Conservation (phyloP, 192 early-diverging fungal species). For the Coemansia sp. region DNA sequence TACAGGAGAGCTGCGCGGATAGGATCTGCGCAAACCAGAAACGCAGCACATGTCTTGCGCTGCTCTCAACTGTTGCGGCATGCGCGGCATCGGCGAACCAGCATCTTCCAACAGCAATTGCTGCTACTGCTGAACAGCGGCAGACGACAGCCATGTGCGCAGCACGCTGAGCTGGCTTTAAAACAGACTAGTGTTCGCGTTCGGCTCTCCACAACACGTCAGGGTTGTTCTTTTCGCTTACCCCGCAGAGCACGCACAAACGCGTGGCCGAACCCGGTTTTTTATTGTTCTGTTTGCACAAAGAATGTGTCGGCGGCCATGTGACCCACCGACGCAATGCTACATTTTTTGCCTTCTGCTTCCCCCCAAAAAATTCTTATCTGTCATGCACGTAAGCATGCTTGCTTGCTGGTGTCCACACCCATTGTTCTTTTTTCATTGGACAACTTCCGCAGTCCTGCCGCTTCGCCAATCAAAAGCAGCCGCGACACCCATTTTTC, state of each 20-base stretch:
- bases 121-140: no score
- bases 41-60: background rate
- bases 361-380: no score
- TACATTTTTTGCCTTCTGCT: background rate
- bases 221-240: background rate
- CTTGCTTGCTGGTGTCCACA: slow-evolving; percentile 1
- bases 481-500: slow-evolving; percentile 20
- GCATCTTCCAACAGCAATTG: no score
- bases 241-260: background rate
- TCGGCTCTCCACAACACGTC: background rate
- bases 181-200: background rate
- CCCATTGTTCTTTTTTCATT: background rate
- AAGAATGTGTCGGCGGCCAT: slow-evolving; percentile 5
- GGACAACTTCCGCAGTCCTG: background rate
- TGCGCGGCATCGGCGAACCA: no score
- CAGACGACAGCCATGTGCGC: background rate
- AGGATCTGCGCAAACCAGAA: background rate
- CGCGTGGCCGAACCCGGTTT: slow-evolving; percentile 5
- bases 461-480: slow-evolving; percentile 25
- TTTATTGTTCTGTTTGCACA: background rate
- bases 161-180: background rate
- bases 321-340: slow-evolving; percentile 5
- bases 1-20: background rate
- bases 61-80: background rate
- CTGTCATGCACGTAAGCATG: background rate